Conservation (phyloP, 768 basidiomycete genomes). For the Termitomyces sp. region DNA sequence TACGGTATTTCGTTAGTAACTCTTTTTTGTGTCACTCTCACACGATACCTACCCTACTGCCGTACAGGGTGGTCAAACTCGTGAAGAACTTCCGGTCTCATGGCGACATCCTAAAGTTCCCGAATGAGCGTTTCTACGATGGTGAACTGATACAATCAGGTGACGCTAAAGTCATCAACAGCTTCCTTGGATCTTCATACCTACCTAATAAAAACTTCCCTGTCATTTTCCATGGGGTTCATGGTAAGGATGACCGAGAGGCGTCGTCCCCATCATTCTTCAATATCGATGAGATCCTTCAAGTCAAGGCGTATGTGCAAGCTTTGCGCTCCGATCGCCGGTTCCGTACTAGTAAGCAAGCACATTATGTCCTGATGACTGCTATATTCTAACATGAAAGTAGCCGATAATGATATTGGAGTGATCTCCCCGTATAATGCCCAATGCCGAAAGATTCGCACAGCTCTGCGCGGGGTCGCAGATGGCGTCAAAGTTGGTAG, state of each 20-base stretch:
- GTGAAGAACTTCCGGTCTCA: constrained; percentile 66
- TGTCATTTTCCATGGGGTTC: constrained; percentile 54
- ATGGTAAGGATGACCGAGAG: constrained; percentile 63
- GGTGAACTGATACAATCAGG: constrained; percentile 46
- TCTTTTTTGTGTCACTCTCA: not conserved
- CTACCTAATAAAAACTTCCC: constrained; percentile 48
- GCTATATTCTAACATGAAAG: not conserved
- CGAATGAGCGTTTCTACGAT: constrained; percentile 56
- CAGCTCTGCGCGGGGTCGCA: constrained; percentile 24
- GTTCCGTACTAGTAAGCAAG: constrained; percentile 39
- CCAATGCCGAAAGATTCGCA: constrained; percentile 49
- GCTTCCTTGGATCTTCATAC: constrained; percentile 31
- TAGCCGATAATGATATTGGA: constrained; percentile 52
- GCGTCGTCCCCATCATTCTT: constrained; percentile 67
- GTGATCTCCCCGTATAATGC: constrained; percentile 68
- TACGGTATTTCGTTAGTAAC: constrained; percentile 23
- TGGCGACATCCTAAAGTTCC: constrained; percentile 50
- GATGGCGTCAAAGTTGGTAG: constrained; percentile 52
- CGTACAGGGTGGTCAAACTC: constrained; percentile 52
- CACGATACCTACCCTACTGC: no score
- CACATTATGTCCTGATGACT: not conserved
- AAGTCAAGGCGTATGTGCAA: constrained; percentile 47
- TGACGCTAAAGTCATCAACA: constrained; percentile 31
- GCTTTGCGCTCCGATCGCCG: constrained; percentile 25
- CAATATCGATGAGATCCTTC: constrained; percentile 54